Evolutionary conservation across 1,284 basidiomycete genomes (phyloP).

Genomic region (Xerocomus minutiporus): DNA sequence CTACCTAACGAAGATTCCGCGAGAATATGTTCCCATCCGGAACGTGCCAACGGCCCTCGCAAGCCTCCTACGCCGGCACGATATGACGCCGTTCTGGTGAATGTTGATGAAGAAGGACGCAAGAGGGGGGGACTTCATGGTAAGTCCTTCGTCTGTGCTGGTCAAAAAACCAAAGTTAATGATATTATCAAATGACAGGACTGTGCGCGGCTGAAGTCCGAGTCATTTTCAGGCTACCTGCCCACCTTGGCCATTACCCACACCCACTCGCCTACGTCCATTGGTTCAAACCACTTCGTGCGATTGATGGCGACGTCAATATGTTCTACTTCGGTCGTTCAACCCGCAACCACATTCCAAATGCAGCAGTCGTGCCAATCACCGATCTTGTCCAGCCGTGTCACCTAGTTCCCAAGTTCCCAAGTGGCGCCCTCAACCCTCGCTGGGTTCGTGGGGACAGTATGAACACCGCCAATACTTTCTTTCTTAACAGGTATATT

Average conservation of each 20-base stretch:
- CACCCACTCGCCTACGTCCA: constrained; percentile 10
- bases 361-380: constrained; percentile 1
- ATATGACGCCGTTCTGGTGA: too few species aligned
- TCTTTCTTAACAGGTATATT: neutral
- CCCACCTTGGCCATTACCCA: constrained; percentile 1
- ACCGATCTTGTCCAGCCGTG: constrained; percentile 2
- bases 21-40: too few species aligned
- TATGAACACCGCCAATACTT: neutral
- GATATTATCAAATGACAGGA: neutral
- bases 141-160: too few species aligned
- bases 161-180: too few species aligned
- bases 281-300: constrained; percentile 6
- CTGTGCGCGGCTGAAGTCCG: constrained; percentile 3
- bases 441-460: neutral
- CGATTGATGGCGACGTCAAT: neutral
- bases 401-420: constrained; percentile 11
- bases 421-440: neutral
- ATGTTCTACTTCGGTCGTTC: constrained; percentile 5
- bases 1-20: too few species aligned
- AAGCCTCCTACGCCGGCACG: too few species aligned
- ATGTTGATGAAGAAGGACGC: too few species aligned
- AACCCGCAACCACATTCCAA: neutral
- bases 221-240: constrained; percentile 8
- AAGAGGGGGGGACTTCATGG: too few species aligned
- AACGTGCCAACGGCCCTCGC: too few species aligned